Evolutionary conservation across 2,329 filamentous ascomycete genomes (phyloP).

Genomic region (Hypomyces rosellus): DNA sequence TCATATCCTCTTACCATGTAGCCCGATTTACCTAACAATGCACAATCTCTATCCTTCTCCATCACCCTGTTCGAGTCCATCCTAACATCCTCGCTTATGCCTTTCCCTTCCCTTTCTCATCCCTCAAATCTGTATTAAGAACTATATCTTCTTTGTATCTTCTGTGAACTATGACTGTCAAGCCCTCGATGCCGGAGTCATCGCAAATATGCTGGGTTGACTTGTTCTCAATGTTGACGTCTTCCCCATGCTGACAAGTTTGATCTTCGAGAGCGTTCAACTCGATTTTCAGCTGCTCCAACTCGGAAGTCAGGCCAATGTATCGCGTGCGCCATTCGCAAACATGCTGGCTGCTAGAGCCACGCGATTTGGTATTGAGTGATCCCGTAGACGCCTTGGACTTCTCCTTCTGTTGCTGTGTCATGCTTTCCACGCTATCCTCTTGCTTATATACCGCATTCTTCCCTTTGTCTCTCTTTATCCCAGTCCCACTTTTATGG

Average conservation of each 20-base stretch:
- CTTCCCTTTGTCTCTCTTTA: too few relatives aligned
- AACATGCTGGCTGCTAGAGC: background rate
- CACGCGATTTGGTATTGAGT: background rate
- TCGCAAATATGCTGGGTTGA: constrained; percentile 15
- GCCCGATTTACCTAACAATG: constrained; percentile 1
- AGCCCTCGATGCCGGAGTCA: constrained; percentile 39
- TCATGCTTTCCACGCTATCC: background rate
- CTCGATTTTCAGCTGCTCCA: constrained; percentile 7
- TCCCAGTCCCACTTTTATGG: too few relatives aligned
- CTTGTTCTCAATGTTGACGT: background rate
- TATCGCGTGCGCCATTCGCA: constrained; percentile 11
- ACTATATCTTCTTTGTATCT: constrained; percentile 44
- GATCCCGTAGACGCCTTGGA: background rate
- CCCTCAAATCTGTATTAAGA: constrained; percentile 42
- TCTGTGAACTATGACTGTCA: constrained; percentile 47
- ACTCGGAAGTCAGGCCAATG: constrained; percentile 6
- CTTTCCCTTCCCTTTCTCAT: background rate
- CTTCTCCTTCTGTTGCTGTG: background rate
- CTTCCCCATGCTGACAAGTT: background rate
- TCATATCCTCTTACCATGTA: background rate
- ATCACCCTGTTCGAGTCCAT: background rate
- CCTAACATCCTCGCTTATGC: too few relatives aligned
- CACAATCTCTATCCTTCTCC: background rate
- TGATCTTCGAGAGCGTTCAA: background rate
- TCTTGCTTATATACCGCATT: background rate